These are phyloP conservation scores for Linum lewisii DNA, from an alignment of 345 rosid species.

Conservation along the genomic window DNA sequence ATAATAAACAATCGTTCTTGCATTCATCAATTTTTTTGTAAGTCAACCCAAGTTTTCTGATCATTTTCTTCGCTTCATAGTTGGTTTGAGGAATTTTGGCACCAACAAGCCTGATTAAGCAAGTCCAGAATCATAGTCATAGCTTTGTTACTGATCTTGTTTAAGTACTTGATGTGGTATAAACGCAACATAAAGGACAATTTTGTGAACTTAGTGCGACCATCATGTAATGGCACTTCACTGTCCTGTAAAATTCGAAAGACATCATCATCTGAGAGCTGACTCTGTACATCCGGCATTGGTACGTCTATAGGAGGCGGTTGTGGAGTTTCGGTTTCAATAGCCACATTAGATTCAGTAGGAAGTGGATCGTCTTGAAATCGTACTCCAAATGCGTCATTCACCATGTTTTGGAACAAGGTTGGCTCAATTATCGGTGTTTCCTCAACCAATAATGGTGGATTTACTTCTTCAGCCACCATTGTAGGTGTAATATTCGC, in stretches of 20 bases:
- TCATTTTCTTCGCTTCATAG: conserved; percentile 7
- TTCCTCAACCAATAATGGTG: too few species aligned
- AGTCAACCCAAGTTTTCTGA: background rate
- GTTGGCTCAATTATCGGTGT: too few species aligned
- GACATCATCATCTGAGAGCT: too few species aligned
- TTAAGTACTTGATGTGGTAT: background rate
- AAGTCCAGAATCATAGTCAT: conserved; percentile 5
- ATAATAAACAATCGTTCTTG: conserved; percentile 7
- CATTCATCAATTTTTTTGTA: conserved; percentile 14
- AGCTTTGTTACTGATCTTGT: conserved; percentile 9
- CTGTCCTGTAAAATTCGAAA: background rate
- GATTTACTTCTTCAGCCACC: too few species aligned
- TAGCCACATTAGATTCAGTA: too few species aligned
- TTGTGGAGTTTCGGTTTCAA: too few species aligned
- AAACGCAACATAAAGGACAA: conserved; percentile 5
- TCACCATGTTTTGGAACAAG: too few species aligned
- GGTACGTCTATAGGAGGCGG: too few species aligned
- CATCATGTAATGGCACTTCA: background rate
- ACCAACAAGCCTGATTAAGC: background rate
- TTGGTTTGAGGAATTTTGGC: background rate
- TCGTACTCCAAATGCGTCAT: too few species aligned
- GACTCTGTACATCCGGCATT: too few species aligned
- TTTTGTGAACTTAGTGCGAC: background rate
- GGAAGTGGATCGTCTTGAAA: too few species aligned
- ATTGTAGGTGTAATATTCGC: too few species aligned